These are phyloP conservation scores for Solanum virginianum DNA, from an alignment of 257 asterid genomes.

Conservation along the genomic window DNA sequence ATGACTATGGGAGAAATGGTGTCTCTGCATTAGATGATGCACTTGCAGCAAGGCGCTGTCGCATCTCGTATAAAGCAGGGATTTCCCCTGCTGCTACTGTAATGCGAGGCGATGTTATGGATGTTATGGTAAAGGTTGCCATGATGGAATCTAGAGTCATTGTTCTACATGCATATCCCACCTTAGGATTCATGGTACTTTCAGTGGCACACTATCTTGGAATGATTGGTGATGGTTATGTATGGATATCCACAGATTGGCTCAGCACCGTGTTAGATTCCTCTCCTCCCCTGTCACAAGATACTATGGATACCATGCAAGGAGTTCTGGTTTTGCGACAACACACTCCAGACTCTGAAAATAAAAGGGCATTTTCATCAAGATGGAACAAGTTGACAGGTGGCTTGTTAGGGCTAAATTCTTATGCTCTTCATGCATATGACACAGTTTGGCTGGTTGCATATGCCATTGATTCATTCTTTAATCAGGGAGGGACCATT, in stretches of 20 bases:
- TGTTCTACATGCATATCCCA: constrained; percentile 30
- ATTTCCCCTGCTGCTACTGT: constrained; percentile 17
- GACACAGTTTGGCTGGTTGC: constrained; percentile 87
- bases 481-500: constrained; percentile 57
- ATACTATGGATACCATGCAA: constrained; percentile 24
- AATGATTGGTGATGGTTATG: constrained; percentile 41
- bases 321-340: constrained; percentile 34
- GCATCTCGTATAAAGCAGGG: constrained; percentile 29
- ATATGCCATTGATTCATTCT: constrained; percentile 59
- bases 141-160: constrained; percentile 30
- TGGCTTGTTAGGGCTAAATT: constrained; percentile 50
- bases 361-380: constrained; percentile 34
- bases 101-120: constrained; percentile 18
- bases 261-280: constrained; percentile 36
- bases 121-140: constrained; percentile 31
- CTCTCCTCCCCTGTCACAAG: constrained; percentile 15
- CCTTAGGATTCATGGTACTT: constrained; percentile 24
- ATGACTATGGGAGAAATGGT: constrained; percentile 39
- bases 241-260: constrained; percentile 47
- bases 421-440: constrained; percentile 70
- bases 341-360: constrained; percentile 29
- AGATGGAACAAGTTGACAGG: constrained; percentile 47
- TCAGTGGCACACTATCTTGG: constrained; percentile 36
- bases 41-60: constrained; percentile 25
- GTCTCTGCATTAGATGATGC: constrained; percentile 34